Percentiles rank a stretch among this genome's conserved stretches.
These are phyloP conservation scores for Lentinula raphanica DNA, from an alignment of 768 basidiomycete genomes.

Conservation along the genomic window DNA sequence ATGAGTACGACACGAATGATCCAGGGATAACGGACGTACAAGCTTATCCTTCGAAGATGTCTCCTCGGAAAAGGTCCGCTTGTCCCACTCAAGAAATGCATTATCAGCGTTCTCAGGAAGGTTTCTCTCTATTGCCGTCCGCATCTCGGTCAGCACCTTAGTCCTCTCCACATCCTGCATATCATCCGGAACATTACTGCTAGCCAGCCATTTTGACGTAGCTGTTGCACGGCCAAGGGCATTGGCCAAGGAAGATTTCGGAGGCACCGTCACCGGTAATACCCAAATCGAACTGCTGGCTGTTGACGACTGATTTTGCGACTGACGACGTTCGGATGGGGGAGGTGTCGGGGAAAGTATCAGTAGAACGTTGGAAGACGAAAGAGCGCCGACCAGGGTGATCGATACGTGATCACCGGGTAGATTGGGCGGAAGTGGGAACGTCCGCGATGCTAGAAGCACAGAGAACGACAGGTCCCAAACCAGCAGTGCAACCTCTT, in stretches of 20 bases:
- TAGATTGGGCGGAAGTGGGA: slow-evolving; percentile 45
- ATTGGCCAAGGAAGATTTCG: slow-evolving; percentile 54
- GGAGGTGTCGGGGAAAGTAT: slow-evolving; percentile 33
- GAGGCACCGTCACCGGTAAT: slow-evolving; percentile 50
- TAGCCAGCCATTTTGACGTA: slow-evolving; percentile 41
- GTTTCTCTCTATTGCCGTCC: slow-evolving; percentile 34
- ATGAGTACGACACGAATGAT: background rate
- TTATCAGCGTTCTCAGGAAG: slow-evolving; percentile 48
- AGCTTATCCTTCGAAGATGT: background rate
- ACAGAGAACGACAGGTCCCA: slow-evolving; percentile 72
- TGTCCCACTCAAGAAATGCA: slow-evolving; percentile 60
- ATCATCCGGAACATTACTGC: background rate
- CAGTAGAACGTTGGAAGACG: slow-evolving; percentile 47
- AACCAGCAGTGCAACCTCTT: slow-evolving; percentile 48
- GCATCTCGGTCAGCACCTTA: slow-evolving; percentile 22
- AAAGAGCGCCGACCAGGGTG: slow-evolving; percentile 24
- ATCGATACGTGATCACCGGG: slow-evolving; percentile 25
- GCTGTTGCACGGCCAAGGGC: slow-evolving; percentile 51
- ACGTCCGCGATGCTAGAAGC: slow-evolving; percentile 47
- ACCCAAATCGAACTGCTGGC: slow-evolving; percentile 47
- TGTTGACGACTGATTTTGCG: slow-evolving; percentile 16
- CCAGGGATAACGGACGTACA: background rate
- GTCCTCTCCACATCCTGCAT: slow-evolving; percentile 5
- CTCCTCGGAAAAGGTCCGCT: slow-evolving; percentile 13
- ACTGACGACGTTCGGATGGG: slow-evolving; percentile 11